Conservation (phyloP, 768 basidiomycete species). For the Podaxis sp. region DNA sequence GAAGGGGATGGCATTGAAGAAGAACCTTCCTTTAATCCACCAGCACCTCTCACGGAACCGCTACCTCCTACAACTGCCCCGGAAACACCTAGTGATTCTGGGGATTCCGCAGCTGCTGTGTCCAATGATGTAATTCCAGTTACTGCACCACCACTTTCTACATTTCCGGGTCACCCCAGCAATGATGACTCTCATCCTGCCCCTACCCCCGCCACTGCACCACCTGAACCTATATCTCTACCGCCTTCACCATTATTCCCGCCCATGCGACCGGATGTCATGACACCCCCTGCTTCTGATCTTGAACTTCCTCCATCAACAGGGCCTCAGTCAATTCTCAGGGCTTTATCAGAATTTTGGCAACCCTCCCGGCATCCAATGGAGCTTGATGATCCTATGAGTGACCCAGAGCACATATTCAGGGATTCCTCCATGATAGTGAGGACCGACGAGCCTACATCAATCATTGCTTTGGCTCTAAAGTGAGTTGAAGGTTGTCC, state of each 20-base stretch:
- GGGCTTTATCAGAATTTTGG: slow-evolving; percentile 84
- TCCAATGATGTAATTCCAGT: neutral
- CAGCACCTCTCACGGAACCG: neutral
- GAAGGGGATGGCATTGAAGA: slow-evolving; percentile 52
- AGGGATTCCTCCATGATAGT: slow-evolving; percentile 93
- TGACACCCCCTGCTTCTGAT: slow-evolving; percentile 51
- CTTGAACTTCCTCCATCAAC: slow-evolving; percentile 37
- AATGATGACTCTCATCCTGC: neutral
- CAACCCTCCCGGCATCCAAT: slow-evolving; percentile 56
- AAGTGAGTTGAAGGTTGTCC: slow-evolving; percentile 50
- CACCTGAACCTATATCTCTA: slow-evolving; percentile 35
- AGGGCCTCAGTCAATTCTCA: slow-evolving; percentile 63
- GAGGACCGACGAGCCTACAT: slow-evolving; percentile 94
- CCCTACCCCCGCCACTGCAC: slow-evolving; percentile 3
- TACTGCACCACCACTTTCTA: neutral
- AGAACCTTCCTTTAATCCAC: slow-evolving; percentile 17
- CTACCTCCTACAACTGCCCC: neutral
- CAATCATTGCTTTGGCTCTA: slow-evolving; percentile 92
- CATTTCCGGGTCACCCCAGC: neutral
- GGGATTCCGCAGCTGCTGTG: neutral
- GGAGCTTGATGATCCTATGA: slow-evolving; percentile 64
- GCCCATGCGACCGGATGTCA: slow-evolving; percentile 33
- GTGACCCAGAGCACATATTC: slow-evolving; percentile 90
- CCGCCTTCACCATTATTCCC: slow-evolving; percentile 60
- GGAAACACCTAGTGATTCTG: neutral